These are phyloP conservation scores for Phytopythium oedochilum DNA, from an alignment of 352 stramenopile genomes.

Conservation along the genomic window DNA sequence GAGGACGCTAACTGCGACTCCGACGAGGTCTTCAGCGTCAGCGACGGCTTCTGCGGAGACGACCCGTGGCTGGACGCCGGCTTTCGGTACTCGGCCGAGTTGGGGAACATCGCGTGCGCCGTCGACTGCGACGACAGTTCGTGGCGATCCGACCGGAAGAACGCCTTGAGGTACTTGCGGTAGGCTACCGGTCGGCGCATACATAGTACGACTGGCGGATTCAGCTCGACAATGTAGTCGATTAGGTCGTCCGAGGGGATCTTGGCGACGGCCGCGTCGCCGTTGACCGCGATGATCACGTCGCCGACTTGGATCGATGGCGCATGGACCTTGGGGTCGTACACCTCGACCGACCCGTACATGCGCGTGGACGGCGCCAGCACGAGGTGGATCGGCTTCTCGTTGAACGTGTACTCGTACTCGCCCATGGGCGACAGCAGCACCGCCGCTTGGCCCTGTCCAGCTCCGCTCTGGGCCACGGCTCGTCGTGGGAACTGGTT, in stretches of 20 bases:
- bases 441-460: neutral
- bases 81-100: slow-evolving; percentile 62
- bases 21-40: neutral
- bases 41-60: neutral
- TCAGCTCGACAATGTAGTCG: slow-evolving; percentile 39
- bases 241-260: slow-evolving; percentile 55
- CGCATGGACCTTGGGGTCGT: slow-evolving; percentile 47
- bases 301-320: slow-evolving; percentile 50
- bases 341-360: slow-evolving; percentile 72
- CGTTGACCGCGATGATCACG: slow-evolving; percentile 67
- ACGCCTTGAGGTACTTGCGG: slow-evolving; percentile 43
- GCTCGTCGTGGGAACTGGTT: neutral
- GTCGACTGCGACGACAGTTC: slow-evolving; percentile 41
- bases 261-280: slow-evolving; percentile 31
- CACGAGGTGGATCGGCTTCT: slow-evolving; percentile 42
- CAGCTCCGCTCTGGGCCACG: neutral
- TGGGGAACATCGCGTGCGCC: slow-evolving; percentile 61
- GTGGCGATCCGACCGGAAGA: slow-evolving; percentile 25
- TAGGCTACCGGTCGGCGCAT: slow-evolving; percentile 58
- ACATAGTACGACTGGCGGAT: slow-evolving; percentile 37
- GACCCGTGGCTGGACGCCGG: neutral
- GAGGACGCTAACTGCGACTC: neutral
- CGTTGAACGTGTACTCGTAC: slow-evolving; percentile 47
- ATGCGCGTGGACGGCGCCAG: slow-evolving; percentile 64
- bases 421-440: slow-evolving; percentile 49